Evolutionary conservation across 768 basidiomycete species (phyloP), one percentile per base, ranked within the genome.

Genomic region (Sarcomyxa edulis): DNA sequence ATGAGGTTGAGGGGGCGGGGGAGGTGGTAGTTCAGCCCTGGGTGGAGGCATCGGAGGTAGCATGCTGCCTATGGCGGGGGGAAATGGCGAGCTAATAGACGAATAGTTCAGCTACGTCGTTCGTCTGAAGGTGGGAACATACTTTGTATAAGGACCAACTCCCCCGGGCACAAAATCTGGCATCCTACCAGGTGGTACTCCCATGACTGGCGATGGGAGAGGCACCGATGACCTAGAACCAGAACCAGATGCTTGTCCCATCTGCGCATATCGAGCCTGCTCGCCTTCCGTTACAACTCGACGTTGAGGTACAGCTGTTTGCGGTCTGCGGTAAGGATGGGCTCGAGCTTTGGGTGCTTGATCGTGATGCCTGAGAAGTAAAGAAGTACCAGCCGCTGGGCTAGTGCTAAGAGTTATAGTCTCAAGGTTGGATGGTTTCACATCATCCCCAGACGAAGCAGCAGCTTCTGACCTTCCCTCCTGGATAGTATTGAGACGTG

Each of bases 401-500:
- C 42, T 47, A 36, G 46, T 37, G 43, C 47, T 53, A 10, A 49
- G 40, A 35, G 46, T 48, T 23, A 45, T 37, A 1, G 54, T 55
- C 16, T 55, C 53, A 34, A 53, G 44, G 12, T 54, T 46, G 10
- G 48, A 44, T 37, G 50, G 49, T 37, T 49, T 43, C 35, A 39
- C 26, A 27, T 52, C 49, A 19, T 49, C 52, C n/a, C n/a, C n/a
- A n/a, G n/a, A n/a, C n/a, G 32, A 51, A 48, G 33, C 56, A 44
- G 42, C 49, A 44, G 12, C 52, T 42, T 51, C 56, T 50, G 51
- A 44, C 37, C 48, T 50, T 42, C 42, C 44, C 44, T 56, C 58
- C 56, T 40, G 42, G 27, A 56, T 51, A 36, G 52, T 58, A 39
- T 55, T 58, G 5, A 63, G 55, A 10, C 52, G 53, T 24, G 63